These are phyloP conservation scores for Phalaenopsis hybrid DNA, from an alignment of 116 monocot genomes.

Conservation along the genomic window DNA sequence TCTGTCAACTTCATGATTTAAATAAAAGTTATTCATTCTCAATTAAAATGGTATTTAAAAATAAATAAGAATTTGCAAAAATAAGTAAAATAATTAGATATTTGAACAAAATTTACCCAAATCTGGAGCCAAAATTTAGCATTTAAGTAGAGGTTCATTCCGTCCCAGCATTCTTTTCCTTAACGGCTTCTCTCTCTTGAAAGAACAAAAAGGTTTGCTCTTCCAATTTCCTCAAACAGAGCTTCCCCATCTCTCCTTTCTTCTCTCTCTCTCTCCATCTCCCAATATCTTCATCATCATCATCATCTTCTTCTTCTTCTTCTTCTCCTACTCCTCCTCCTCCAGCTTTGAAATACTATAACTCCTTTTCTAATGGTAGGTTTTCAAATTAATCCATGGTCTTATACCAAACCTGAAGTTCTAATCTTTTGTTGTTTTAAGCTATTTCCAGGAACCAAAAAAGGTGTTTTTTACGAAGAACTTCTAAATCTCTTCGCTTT, in stretches of 20 bases:
- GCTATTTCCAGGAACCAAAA: too few species aligned
- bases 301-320: too few species aligned
- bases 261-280: too few species aligned
- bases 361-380: too few species aligned
- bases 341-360: slow-evolving; percentile 4
- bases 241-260: neutral
- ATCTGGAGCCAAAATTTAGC: neutral
- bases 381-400: too few species aligned
- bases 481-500: too few species aligned
- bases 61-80: neutral
- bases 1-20: too few species aligned
- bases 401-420: too few species aligned
- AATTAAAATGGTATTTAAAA: neutral
- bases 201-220: neutral
- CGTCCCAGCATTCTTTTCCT: neutral
- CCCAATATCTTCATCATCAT: too few species aligned
- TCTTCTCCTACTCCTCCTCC: neutral
- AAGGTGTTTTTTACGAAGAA: too few species aligned
- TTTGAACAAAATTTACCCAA: neutral
- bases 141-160: neutral
- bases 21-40: too few species aligned
- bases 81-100: neutral
- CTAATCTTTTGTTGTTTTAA: too few species aligned
- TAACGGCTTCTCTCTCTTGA: neutral
- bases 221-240: neutral